phyloP scores from a whole-genome alignment of 176 grass and related monocot species.

The Juncus effusus region DNA sequence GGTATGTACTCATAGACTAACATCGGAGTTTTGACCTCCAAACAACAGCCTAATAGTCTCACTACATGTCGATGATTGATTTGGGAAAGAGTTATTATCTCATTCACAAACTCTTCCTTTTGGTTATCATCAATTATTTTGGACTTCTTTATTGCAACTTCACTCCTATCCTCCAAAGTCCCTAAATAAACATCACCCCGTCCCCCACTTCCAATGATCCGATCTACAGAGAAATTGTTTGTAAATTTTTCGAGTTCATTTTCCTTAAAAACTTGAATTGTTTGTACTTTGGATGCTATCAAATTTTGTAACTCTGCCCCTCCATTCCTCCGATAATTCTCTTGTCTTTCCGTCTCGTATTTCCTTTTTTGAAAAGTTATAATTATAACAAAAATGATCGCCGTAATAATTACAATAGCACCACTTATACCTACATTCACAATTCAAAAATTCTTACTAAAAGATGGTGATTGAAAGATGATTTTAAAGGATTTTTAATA shows the following conservation, averaged over 20 bases:
- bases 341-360: not conserved
- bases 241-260: not conserved
- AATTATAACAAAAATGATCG: not conserved
- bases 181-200: slow-evolving; percentile 35
- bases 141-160: slow-evolving; percentile 36
- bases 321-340: not conserved
- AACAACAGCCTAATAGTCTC: slow-evolving; percentile 34
- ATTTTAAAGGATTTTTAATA: too few relatives aligned
- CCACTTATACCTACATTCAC: too few relatives aligned
- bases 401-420: too few relatives aligned
- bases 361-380: not conserved
- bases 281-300: not conserved
- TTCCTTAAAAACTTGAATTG: slow-evolving; percentile 3
- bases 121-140: not conserved
- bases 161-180: not conserved
- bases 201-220: not conserved
- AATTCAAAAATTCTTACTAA: too few relatives aligned
- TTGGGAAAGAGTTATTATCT: slow-evolving; percentile 40
- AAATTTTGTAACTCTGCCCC: not conserved
- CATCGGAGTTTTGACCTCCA: slow-evolving; percentile 36
- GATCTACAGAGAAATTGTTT: not conserved
- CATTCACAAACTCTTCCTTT: slow-evolving; percentile 35
- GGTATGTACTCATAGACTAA: slow-evolving; percentile 35
- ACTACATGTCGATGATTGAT: slow-evolving; percentile 37
- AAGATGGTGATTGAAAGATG: too few relatives aligned